A percentile compares a stretch with the other conserved stretches of the same genome.
Conservation (phyloP, 176 grass and related monocot genomes). For the Carex littledalei region DNA sequence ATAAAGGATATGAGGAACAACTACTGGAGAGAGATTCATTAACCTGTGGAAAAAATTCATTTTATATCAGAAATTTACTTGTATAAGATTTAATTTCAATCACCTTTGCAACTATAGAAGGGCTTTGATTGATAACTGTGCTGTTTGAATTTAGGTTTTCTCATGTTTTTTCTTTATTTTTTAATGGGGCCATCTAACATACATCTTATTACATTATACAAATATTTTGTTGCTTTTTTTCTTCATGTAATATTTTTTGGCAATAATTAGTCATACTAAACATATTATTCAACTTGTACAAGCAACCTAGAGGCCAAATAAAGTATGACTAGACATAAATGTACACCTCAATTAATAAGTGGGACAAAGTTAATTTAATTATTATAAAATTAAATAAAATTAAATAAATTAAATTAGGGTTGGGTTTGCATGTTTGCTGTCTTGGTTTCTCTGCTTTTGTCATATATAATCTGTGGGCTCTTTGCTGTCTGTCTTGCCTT, state of each 20-base stretch:
- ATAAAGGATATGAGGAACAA: background rate
- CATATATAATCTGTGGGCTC: background rate
- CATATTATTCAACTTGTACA: background rate
- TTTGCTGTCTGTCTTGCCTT: background rate
- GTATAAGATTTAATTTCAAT: background rate
- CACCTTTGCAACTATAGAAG: background rate
- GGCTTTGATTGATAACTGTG: background rate
- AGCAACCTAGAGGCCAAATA: background rate
- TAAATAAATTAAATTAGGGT: background rate
- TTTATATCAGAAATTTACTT: background rate
- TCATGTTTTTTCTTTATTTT: background rate
- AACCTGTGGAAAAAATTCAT: background rate
- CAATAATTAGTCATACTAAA: background rate
- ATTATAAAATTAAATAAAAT: background rate
- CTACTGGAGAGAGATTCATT: background rate
- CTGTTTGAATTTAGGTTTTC: background rate
- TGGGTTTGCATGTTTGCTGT: background rate
- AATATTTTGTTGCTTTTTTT: background rate
- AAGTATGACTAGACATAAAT: background rate
- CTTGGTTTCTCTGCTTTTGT: constrained; percentile 10
- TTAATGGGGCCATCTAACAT: background rate
- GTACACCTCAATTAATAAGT: background rate
- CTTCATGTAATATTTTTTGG: too few species aligned
- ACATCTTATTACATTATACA: background rate
- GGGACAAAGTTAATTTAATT: background rate